Percentiles rank a stretch among this genome's conserved stretches.
phyloP scores from a whole-genome alignment of 495 filamentous ascomycete genomes.

The Lasiosphaeria miniovina region DNA sequence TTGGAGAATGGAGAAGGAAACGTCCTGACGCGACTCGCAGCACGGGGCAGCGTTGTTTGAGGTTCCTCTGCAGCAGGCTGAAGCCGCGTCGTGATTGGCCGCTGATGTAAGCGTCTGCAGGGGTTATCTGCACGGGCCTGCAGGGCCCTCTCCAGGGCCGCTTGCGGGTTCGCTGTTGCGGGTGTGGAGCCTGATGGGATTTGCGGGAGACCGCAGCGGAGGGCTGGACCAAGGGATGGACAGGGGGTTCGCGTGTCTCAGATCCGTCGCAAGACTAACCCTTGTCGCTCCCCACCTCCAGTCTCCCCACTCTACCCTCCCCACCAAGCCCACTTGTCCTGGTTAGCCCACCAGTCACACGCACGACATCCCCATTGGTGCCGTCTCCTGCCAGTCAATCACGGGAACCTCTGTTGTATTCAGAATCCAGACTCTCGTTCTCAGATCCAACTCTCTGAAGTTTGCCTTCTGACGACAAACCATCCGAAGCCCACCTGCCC shows the following conservation, averaged over 20 bases:
- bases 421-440: not conserved
- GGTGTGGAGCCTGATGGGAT: slow-evolving; percentile 19
- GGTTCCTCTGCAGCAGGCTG: slow-evolving; percentile 27
- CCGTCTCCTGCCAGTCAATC: not conserved
- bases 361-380: slow-evolving; percentile 6
- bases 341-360: not conserved
- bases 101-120: slow-evolving; percentile 27
- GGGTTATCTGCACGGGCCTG: slow-evolving; percentile 15
- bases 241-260: slow-evolving; percentile 33
- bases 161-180: slow-evolving; percentile 12
- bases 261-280: slow-evolving; percentile 32
- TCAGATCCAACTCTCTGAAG: too few species aligned
- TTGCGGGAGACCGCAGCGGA: slow-evolving; percentile 14
- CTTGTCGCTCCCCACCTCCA: slow-evolving; percentile 17
- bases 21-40: slow-evolving; percentile 24
- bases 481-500: too few species aligned
- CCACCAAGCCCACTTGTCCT: not conserved
- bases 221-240: slow-evolving; percentile 15
- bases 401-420: not conserved
- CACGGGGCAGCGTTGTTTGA: slow-evolving; percentile 34
- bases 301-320: not conserved
- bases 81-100: slow-evolving; percentile 24
- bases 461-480: too few species aligned
- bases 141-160: slow-evolving; percentile 9
- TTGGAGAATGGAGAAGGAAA: slow-evolving; percentile 9